These are phyloP conservation scores for Acarospora socialis DNA, from an alignment of 2,329 filamentous ascomycete genomes.

Conservation along the genomic window DNA sequence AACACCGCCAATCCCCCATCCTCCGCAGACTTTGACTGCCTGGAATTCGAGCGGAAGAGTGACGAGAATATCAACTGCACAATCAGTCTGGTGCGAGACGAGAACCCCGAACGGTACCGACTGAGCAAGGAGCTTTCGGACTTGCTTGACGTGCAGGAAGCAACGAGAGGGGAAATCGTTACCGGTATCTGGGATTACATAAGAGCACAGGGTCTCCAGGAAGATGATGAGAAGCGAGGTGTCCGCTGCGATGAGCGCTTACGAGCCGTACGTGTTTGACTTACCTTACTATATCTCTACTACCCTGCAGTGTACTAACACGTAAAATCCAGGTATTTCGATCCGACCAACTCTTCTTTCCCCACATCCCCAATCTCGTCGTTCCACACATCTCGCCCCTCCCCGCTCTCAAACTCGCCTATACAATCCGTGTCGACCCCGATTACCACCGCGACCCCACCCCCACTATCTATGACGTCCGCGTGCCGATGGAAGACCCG, in stretches of 20 bases:
- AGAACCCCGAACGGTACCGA: conserved; percentile 71
- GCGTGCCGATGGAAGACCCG: conserved; percentile 72
- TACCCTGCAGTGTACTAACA: conserved; percentile 1
- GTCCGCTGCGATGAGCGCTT: conserved; percentile 81
- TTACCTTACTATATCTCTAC: conserved; percentile 1
- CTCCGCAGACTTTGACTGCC: conserved; percentile 70
- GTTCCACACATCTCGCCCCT: conserved; percentile 64
- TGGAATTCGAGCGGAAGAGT: conserved; percentile 80
- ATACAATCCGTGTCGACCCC: conserved; percentile 87
- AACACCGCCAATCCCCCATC: conserved; percentile 41
- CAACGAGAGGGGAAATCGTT: conserved; percentile 73
- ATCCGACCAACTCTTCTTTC: conserved; percentile 68
- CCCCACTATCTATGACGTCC: conserved; percentile 81
- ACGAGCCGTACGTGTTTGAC: conserved; percentile 46
- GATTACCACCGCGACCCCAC: conserved; percentile 53
- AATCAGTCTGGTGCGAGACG: conserved; percentile 72
- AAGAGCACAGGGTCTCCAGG: conserved; percentile 68
- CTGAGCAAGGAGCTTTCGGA: conserved; percentile 68
- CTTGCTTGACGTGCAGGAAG: conserved; percentile 73
- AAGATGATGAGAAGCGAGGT: conserved; percentile 86
- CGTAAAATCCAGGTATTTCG: conserved; percentile 47
- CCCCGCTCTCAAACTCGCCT: conserved; percentile 67
- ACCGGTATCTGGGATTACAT: conserved; percentile 96
- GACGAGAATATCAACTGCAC: conserved; percentile 89
- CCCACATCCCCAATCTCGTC: conserved; percentile 68